phyloP scores from a whole-genome alignment of 2,329 filamentous ascomycete genomes.

The Anthostomella pinea region DNA sequence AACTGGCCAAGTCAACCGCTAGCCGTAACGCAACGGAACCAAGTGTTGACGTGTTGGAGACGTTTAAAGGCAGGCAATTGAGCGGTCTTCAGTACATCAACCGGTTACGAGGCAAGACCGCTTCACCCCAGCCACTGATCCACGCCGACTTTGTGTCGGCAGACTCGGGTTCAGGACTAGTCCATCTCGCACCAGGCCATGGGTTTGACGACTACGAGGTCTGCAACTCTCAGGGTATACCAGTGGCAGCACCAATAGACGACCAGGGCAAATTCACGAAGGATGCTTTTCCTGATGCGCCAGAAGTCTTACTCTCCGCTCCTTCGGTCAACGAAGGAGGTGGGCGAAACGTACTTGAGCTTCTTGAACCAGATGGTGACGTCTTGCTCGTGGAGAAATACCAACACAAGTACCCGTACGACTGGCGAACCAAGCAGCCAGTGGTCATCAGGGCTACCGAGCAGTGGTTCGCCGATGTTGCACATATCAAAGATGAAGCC shows the following conservation, averaged over 20 bases:
- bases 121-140: conserved; percentile 65
- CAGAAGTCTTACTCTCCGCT: conserved; percentile 61
- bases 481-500: conserved; percentile 72
- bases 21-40: conserved; percentile 5
- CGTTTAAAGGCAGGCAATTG: conserved; percentile 65
- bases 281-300: conserved; percentile 71
- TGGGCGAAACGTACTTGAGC: conserved; percentile 63
- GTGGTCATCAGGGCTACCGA: conserved; percentile 89
- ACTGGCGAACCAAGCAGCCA: conserved; percentile 93
- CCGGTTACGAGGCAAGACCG: conserved; percentile 58
- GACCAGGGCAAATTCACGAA: conserved; percentile 77
- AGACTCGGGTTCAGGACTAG: conserved; percentile 89
- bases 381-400: conserved; percentile 70
- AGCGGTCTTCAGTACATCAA: conserved; percentile 67
- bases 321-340: conserved; percentile 71
- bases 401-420: conserved; percentile 93
- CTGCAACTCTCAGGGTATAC: conserved; percentile 67
- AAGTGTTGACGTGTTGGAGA: conserved; percentile 44
- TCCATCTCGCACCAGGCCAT: conserved; percentile 91
- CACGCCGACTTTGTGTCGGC: conserved; percentile 86
- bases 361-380: conserved; percentile 54
- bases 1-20: conserved; percentile 38
- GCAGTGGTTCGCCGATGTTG: conserved; percentile 97
- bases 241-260: conserved; percentile 78
- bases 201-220: conserved; percentile 94